These are phyloP conservation scores for Paramecium tetraurelia DNA, from an alignment of 73 alveolate genomes.

Conservation along the genomic window DNA sequence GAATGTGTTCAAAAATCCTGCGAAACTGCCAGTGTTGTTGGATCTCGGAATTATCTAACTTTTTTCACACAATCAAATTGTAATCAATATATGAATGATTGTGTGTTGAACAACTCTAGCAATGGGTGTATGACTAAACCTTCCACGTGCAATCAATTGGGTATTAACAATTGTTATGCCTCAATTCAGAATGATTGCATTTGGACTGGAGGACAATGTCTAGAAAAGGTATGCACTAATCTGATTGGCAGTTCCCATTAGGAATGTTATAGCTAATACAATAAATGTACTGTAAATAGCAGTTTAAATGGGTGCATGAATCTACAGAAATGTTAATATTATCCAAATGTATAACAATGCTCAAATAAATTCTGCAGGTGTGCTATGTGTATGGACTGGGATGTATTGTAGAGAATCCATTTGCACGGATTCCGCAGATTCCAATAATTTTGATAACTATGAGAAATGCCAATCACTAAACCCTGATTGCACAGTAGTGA, in stretches of 20 bases:
- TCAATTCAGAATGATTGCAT: neutral
- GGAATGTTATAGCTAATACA: neutral
- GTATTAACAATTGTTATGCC: neutral
- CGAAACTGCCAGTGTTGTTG: neutral
- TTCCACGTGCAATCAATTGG: neutral
- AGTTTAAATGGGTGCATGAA: neutral
- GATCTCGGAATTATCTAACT: neutral
- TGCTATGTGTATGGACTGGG: neutral
- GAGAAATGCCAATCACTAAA: neutral
- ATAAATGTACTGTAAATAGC: neutral
- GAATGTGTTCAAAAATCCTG: constrained; percentile 6
- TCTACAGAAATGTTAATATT: neutral
- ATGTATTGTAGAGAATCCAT: neutral
- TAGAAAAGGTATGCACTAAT: neutral
- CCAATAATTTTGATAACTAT: neutral
- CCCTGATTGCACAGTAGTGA: neutral
- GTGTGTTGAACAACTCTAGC: neutral
- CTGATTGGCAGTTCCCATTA: neutral
- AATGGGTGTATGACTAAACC: neutral
- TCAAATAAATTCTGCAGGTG: neutral
- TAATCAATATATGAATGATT: neutral
- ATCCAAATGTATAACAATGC: neutral
- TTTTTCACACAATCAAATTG: neutral
- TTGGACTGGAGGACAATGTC: neutral
- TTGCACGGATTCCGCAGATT: neutral